Evolutionary conservation across 2,329 filamentous ascomycete species (phyloP).

Genomic region (Grosmannia clavigera): DNA sequence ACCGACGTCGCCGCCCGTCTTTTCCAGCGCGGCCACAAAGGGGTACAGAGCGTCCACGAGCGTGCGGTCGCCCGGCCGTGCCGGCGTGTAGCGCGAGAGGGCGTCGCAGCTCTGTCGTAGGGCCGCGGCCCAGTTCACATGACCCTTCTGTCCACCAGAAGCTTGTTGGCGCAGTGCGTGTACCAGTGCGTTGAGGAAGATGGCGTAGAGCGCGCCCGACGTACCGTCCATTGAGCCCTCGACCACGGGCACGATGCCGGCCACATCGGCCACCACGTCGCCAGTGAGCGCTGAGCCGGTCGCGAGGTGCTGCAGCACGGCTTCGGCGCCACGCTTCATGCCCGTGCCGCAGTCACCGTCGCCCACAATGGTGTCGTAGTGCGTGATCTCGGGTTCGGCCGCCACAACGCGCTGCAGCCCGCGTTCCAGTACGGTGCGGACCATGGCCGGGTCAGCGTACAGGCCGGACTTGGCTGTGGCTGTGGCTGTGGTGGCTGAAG

Average conservation of each 20-base stretch:
- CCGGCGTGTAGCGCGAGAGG: conserved; percentile 76
- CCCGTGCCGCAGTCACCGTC: conserved; percentile 86
- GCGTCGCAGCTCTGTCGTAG: conserved; percentile 58
- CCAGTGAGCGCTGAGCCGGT: conserved; percentile 30
- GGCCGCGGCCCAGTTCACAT: conserved; percentile 46
- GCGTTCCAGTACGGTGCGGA: conserved; percentile 38
- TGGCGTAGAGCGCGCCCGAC: conserved; percentile 54
- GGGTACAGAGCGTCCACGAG: conserved; percentile 81
- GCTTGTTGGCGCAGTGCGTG: conserved; percentile 40
- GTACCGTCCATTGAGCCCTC: conserved; percentile 50
- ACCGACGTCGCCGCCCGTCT: conserved; percentile 48
- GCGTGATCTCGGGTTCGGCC: conserved; percentile 59
- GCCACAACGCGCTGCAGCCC: conserved; percentile 51
- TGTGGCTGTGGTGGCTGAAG: conserved; percentile 24
- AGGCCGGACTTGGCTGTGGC: conserved; percentile 38
- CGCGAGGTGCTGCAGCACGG: conserved; percentile 37
- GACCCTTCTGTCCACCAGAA: conserved; percentile 11
- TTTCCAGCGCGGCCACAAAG: conserved; percentile 62
- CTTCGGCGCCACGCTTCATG: conserved; percentile 75
- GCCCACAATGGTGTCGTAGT: conserved; percentile 70
- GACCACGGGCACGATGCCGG: conserved; percentile 39
- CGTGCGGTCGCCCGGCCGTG: conserved; percentile 78
- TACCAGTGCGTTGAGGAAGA: conserved; percentile 79
- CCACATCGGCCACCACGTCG: conserved; percentile 40
- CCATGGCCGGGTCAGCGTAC: conserved; percentile 36